Base-by-base conservation (phyloP, 1,139 yeast genomes). In the Meyerozyma smithsonii region DNA sequence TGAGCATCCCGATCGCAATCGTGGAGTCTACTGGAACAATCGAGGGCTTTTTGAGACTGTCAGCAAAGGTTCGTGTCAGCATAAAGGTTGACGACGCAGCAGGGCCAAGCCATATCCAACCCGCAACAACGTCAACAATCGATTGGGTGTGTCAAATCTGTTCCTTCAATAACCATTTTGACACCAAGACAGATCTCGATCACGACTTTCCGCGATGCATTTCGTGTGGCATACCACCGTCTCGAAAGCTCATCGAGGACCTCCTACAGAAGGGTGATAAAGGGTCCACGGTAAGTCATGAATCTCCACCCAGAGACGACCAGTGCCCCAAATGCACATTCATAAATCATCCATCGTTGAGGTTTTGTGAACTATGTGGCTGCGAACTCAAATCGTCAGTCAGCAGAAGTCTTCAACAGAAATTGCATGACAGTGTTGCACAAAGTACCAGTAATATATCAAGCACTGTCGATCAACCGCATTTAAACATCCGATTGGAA, bases 121-220 rank as follows among this genome's bases (percentile, higher is more conserved):
- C 34, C 14, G 10, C 38, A 16, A 14, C n/a, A 11, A 16, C 37
- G 26, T 21, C 28, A 18, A 21, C 41, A 25, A 42, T 64, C n/a
- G 69, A 73, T 21, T 90, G 97, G 97, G 73, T 76, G 1, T 90
- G 97, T 58, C 82, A 85, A 10, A 89, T 90, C 4, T 90, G 97
- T 58, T 81, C 81, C 33, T 84, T 72, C 50, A 71, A 81, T 19
- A 89, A 89, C 54, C 67, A 66, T 20, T 56, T 78, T 4, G 54
- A 61, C 2, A 50, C 63, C 2, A 62, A 59, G 12, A 56, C 66
- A 23, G 65, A 64, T 32, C 55, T 61, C 25, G 59, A 61, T 4
- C 51, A 55, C 2, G 59, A 52, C 4, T 46, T 74, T 6, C 89
- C 92, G 0, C 58, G 64, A 14, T 90, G 97, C 58, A 64, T 64